phyloP scores from a whole-genome alignment of 2,329 filamentous ascomycete species.

The Pseudocercospora vitis region DNA sequence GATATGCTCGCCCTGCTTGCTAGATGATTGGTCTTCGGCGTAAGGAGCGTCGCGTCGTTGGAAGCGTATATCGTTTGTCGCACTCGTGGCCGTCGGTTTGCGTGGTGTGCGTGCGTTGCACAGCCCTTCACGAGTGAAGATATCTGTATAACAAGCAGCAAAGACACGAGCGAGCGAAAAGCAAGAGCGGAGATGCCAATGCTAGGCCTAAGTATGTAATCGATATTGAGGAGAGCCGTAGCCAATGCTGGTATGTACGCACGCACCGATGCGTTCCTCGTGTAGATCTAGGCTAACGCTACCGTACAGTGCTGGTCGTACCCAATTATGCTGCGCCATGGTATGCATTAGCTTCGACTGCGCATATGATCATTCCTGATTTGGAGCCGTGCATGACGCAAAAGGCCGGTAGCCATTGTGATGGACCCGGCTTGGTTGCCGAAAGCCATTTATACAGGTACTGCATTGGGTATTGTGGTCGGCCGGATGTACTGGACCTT shows the following conservation, averaged over 20 bases:
- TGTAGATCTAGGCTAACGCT: neutral
- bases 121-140: neutral
- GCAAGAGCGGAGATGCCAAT: neutral
- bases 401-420: neutral
- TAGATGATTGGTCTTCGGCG: neutral
- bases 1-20: neutral
- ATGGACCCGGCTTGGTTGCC: neutral
- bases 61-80: neutral
- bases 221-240: slow-evolving; percentile 3
- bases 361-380: slow-evolving; percentile 1
- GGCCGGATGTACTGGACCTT: neutral
- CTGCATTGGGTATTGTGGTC: neutral
- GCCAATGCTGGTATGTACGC: slow-evolving; percentile 1
- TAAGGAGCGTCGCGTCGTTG: too few species aligned
- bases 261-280: neutral
- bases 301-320: neutral
- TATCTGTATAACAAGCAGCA: neutral
- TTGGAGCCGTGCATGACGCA: slow-evolving; percentile 1
- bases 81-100: neutral
- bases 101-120: neutral
- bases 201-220: neutral
- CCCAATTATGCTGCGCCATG: slow-evolving; percentile 1
- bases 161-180: neutral
- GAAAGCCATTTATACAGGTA: neutral
- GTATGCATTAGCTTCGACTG: slow-evolving; percentile 2